Percentiles rank a stretch among this genome's conserved stretches.
These are phyloP conservation scores for Chlamydomonas asymmetrica DNA, from an alignment of 139 green algal species.

Conservation along the genomic window DNA sequence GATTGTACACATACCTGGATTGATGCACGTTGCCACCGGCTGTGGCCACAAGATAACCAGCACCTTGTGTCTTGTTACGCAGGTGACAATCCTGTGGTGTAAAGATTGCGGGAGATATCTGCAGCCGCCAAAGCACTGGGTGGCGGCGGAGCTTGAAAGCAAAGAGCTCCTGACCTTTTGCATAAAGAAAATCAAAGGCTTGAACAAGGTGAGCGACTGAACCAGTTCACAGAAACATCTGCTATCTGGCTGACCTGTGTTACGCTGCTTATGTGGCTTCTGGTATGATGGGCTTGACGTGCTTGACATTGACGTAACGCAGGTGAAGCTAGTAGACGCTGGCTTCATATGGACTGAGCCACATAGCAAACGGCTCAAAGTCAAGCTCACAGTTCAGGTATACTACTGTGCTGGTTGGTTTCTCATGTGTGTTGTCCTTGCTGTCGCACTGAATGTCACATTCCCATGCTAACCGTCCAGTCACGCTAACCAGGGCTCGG, in stretches of 20 bases:
- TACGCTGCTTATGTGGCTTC: too few species aligned
- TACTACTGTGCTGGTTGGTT: too few species aligned
- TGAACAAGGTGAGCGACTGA: conserved; percentile 63
- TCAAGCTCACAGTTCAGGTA: conserved; percentile 93
- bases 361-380: conserved; percentile 94
- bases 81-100: conserved; percentile 89
- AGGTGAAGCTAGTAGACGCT: conserved; percentile 98
- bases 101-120: conserved; percentile 93
- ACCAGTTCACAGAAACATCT: too few species aligned
- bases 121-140: conserved; percentile 94
- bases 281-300: too few species aligned
- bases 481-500: too few species aligned
- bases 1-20: too few species aligned
- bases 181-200: conserved; percentile 91
- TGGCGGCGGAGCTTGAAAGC: conserved; percentile 87
- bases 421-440: conserved; percentile 83
- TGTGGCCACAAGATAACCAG: too few species aligned
- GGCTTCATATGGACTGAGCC: conserved; percentile 99
- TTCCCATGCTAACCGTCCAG: too few species aligned
- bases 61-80: not conserved
- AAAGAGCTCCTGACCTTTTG: conserved; percentile 98
- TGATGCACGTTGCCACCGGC: too few species aligned
- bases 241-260: too few species aligned
- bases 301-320: too few species aligned
- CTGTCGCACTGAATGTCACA: conserved; percentile 79